phyloP scores from a whole-genome alignment of 1,139 yeast species.

The Saccharomycopsis hybrid region DNA sequence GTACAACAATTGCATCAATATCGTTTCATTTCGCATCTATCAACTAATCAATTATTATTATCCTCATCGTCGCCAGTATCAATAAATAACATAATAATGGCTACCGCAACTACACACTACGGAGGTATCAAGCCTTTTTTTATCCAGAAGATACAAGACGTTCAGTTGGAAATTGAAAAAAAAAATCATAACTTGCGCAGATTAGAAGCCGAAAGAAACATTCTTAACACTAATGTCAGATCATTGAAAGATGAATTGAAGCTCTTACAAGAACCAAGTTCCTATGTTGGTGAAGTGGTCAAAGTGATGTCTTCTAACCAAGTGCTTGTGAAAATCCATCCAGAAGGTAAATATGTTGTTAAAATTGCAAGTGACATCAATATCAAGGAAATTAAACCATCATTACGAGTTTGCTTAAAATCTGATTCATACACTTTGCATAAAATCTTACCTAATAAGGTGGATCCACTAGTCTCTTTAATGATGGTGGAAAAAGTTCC shows the following conservation, averaged over 20 bases:
- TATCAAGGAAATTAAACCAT: conserved; percentile 84
- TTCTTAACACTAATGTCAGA: conserved; percentile 73
- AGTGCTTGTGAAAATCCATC: conserved; percentile 90
- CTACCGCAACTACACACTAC: conserved; percentile 51
- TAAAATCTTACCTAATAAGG: conserved; percentile 90
- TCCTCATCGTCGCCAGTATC: no score
- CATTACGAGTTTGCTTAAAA: conserved; percentile 90
- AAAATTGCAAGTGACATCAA: conserved; percentile 87
- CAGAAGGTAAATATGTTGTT: conserved; percentile 94
- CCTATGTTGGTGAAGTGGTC: conserved; percentile 95
- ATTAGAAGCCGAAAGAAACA: conserved; percentile 74
- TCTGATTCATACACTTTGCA: conserved; percentile 93
- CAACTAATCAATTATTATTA: no score
- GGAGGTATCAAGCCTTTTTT: conserved; percentile 85
- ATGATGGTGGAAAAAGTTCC: conserved; percentile 99
- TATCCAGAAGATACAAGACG: conserved; percentile 88
- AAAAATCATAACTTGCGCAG: conserved; percentile 89
- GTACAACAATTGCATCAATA: no score
- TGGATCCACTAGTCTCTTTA: conserved; percentile 94
- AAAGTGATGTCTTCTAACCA: conserved; percentile 95
- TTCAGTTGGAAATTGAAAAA: conserved; percentile 79
- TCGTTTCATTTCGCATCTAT: no score
- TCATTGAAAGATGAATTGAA: conserved; percentile 90
- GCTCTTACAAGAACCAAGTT: conserved; percentile 92
- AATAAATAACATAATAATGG: no score